Percentiles rank a stretch among this genome's conserved stretches.
Conservation (phyloP, 164 flowering plant genomes). For the Tetrastigma voinierianum region DNA sequence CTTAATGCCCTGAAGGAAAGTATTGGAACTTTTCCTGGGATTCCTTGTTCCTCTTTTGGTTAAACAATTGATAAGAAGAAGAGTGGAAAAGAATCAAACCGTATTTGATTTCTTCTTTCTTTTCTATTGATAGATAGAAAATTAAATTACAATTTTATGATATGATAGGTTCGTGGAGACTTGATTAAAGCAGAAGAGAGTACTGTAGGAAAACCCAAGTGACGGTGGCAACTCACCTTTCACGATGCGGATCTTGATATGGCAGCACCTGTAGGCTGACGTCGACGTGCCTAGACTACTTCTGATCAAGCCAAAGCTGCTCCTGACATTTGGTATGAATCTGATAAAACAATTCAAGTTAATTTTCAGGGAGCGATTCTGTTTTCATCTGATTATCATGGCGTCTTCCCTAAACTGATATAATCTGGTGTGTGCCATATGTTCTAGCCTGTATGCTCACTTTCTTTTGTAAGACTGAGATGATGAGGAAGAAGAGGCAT, state of each 20-base stretch:
- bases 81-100: not conserved
- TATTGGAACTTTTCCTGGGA: no score
- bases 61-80: no score
- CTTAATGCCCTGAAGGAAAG: no score
- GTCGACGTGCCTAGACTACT: conserved; percentile 31
- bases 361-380: no score
- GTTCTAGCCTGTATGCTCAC: conserved; percentile 41
- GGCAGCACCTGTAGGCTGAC: conserved; percentile 38
- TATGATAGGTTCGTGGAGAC: conserved; percentile 34
- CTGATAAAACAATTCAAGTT: not conserved
- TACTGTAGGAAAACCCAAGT: conserved; percentile 36
- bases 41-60: no score
- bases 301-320: conserved; percentile 40
- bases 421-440: conserved; percentile 17
- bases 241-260: conserved; percentile 47
- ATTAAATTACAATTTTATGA: not conserved
- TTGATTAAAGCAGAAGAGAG: conserved; percentile 46
- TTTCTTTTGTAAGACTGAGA: conserved; percentile 53
- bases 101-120: not conserved
- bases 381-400: no score
- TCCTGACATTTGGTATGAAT: conserved; percentile 43
- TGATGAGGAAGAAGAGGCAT: conserved; percentile 19
- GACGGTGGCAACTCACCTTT: conserved; percentile 38
- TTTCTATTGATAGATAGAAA: not conserved
- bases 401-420: no score